phyloP scores from a whole-genome alignment of 148 eudicot genomes.

The Vaccinium myrtillus region DNA sequence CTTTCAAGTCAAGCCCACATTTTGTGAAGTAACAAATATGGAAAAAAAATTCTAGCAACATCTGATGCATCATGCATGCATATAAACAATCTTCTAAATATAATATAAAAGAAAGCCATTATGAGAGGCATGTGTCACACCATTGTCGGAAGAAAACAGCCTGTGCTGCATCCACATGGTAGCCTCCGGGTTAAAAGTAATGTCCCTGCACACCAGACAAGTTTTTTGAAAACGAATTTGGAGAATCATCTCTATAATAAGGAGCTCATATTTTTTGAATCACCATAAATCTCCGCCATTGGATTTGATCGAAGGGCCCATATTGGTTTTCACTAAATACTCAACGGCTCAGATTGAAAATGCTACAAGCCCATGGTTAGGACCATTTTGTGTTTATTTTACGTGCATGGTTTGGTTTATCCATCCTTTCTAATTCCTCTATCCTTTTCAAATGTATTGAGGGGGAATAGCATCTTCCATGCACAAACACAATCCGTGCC shows the following conservation, averaged over 20 bases:
- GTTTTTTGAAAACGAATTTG: background rate
- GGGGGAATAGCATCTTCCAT: background rate
- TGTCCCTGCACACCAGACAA: slow-evolving; percentile 42
- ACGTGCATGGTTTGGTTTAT: background rate
- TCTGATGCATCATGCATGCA: slow-evolving; percentile 14
- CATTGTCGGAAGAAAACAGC: slow-evolving; percentile 64
- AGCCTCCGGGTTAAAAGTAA: slow-evolving; percentile 35
- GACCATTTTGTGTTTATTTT: background rate
- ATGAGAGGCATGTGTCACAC: slow-evolving; percentile 27
- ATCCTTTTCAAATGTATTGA: background rate
- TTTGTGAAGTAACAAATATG: slow-evolving; percentile 27
- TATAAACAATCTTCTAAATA: background rate
- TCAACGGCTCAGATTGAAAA: too few relatives aligned
- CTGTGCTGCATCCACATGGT: slow-evolving; percentile 32
- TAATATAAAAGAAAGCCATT: background rate
- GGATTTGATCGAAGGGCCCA: too few relatives aligned
- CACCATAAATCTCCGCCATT: too few relatives aligned
- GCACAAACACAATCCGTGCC: background rate
- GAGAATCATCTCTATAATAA: background rate
- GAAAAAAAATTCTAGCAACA: background rate
- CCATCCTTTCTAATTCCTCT: background rate
- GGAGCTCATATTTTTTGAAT: too few relatives aligned
- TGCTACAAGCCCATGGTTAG: too few relatives aligned
- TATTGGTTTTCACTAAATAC: too few relatives aligned
- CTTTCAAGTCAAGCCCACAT: background rate